Conservation (phyloP, 2,329 filamentous ascomycete genomes). For the Aspergillus niger region DNA sequence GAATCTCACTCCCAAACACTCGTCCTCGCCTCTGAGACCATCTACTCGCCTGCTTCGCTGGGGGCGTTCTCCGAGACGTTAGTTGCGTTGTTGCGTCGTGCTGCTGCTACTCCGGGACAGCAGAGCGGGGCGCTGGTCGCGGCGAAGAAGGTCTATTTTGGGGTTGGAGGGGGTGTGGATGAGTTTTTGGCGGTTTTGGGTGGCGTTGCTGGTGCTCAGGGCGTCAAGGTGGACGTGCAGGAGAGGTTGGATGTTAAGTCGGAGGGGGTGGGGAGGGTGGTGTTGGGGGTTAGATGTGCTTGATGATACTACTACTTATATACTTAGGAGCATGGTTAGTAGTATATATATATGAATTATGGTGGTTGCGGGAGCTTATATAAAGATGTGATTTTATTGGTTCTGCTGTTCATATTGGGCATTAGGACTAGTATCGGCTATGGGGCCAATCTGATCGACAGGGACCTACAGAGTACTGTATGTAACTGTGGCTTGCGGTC, state of each 20-base stretch:
- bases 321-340: too few relatives aligned
- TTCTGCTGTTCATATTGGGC: background rate
- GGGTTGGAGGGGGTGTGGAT: slow-evolving; percentile 66
- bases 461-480: background rate
- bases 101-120: slow-evolving; percentile 19
- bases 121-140: slow-evolving; percentile 57
- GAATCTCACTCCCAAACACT: slow-evolving; percentile 24
- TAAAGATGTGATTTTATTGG: slow-evolving; percentile 3
- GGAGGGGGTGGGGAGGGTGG: slow-evolving; percentile 47
- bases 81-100: slow-evolving; percentile 49
- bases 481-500: too few relatives aligned
- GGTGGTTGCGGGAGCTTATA: slow-evolving; percentile 2
- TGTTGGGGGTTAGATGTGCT: slow-evolving; percentile 36
- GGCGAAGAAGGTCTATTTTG: slow-evolving; percentile 68
- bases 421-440: background rate
- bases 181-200: slow-evolving; percentile 51
- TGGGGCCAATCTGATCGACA: background rate
- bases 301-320: too few relatives aligned
- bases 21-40: slow-evolving; percentile 65
- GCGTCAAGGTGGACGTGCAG: slow-evolving; percentile 34
- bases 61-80: slow-evolving; percentile 58
- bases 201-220: slow-evolving; percentile 26
- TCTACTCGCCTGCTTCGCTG: slow-evolving; percentile 61
- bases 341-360: too few relatives aligned
- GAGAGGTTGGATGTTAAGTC: slow-evolving; percentile 42